A percentile compares a stretch with the other conserved stretches of the same genome.
Evolutionary conservation across 2,329 filamentous ascomycete genomes (phyloP).

Genomic region (Clarireedia paspali): DNA sequence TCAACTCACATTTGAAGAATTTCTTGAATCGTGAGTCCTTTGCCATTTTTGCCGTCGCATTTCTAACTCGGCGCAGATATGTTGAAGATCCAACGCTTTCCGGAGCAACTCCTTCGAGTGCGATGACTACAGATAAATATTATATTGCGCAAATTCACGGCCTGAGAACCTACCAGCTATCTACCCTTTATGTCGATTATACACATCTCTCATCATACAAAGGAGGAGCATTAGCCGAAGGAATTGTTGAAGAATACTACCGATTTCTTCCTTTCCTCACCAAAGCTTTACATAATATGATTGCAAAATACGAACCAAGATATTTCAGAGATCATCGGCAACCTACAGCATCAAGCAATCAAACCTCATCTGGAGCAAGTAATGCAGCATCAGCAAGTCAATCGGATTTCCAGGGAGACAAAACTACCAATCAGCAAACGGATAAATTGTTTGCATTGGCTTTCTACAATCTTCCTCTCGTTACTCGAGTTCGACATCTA

Average conservation of each 20-base stretch:
- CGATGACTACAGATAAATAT: constrained; percentile 69
- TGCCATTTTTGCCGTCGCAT: constrained; percentile 20
- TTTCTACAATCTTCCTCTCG: constrained; percentile 63
- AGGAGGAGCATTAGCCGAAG: constrained; percentile 75
- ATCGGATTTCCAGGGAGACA: constrained; percentile 56
- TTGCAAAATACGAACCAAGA: constrained; percentile 86
- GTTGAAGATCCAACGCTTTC: constrained; percentile 61
- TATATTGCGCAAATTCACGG: constrained; percentile 79
- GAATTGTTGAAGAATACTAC: constrained; percentile 86
- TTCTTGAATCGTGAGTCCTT: constrained; percentile 61
- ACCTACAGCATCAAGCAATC: constrained; percentile 65
- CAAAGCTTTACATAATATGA: constrained; percentile 81
- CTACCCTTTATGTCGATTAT: constrained; percentile 81
- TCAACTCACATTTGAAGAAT: constrained; percentile 69
- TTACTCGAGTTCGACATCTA: constrained; percentile 37
- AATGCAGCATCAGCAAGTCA: constrained; percentile 54
- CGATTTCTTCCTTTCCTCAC: constrained; percentile 90
- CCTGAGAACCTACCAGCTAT: constrained; percentile 66
- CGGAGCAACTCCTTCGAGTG: constrained; percentile 57
- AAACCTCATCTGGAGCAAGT: constrained; percentile 60
- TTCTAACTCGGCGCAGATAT: constrained; percentile 38
- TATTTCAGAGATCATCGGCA: constrained; percentile 93
- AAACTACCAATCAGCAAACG: constrained; percentile 87
- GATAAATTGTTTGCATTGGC: constrained; percentile 85
- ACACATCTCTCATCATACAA: constrained; percentile 72